Base-by-base conservation (phyloP, 2,329 filamentous ascomycete genomes). In the Claviceps citrina region DNA sequence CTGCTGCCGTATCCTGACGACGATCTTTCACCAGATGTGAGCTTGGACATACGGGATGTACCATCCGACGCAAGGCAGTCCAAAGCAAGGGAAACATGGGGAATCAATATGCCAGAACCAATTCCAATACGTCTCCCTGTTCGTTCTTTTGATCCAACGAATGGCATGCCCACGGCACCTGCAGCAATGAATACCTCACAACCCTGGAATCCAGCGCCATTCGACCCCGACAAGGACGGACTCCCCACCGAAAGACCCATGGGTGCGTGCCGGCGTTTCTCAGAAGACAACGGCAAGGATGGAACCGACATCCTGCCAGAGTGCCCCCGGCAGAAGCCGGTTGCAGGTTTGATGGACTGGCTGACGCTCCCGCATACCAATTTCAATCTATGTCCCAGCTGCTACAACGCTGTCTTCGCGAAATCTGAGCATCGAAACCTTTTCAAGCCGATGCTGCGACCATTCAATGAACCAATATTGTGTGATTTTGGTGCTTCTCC, bases 361-460 rank as follows among this genome's bases (percentile, higher is more conserved):
- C 76, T 86, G 45, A 87, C 80, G 0, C 66, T 95, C 4, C 74
- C 75, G 4, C 73, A 76, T 12, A 73, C 78, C 44, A 71, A 77
- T 10, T 81, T 95, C 49, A 76, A 84, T 46, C 80, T 95, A 34
- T 95, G 89, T 50, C 83, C 84, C 0, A 74, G 73, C 10, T 96
- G 89, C 60, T 85, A 83, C 55, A 67, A 71, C 3, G 68, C 70
- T 5, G 72, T 85, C 7, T 85, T 89, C 48, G 69, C 68, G 12
- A 65, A 72, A 19, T 81, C 83, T 0, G 67, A 73, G 16, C 93
- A 83, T 54, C 68, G 75, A 2, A 66, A 72, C 13, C 66, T 76
- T 26, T 85, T 94, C 50, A 55, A 62, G 24, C 59, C 60, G 2
- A 73, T 74, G 27, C 67, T 74, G 24, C 73, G 76, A 13, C 65